Base-by-base conservation (phyloP, 1,284 basidiomycete genomes). In the Meripilus lineatus region DNA sequence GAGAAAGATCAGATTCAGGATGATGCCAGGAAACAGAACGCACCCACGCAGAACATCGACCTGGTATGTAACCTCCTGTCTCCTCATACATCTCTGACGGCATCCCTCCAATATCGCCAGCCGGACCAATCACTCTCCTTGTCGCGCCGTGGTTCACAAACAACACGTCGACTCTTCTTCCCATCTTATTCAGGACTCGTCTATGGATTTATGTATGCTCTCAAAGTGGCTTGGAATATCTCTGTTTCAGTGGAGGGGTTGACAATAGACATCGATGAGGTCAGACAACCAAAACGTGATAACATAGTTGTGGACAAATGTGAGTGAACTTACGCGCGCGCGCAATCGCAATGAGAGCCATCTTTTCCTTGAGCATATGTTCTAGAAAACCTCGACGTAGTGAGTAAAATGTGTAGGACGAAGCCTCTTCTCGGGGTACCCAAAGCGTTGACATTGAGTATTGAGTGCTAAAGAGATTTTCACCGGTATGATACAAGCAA, bases 71-170 rank as follows among this genome's bases (percentile, higher is more conserved):
- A 59, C 48, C 64, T 68, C 75, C 75, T 77, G 65, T 71, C 28
- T 57, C 51, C 56, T 79, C 75, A 49, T 77, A 75, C 28, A 66
- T 58, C 21, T 75, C 72, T 1, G 69, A 46, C 25, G 61, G 65
- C 8, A 75, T 56, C 41, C 68, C 62, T 49, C 70, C 62, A 22
- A 78, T 73, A 50, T 74, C 59, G 0, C 73, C 75, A 6, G 59
- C 56, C 11, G 67, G 67, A 1, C 75, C 75, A 24, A 76, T 68
- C 15, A 57, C 58, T 4, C 58, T 66, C 4, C 65, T 65, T 0
- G 68, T 64, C 0, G 64, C 60, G 7, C 74, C 75, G 22, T 74
- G 66, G 50, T 79, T 79, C 48, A 71, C 73, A 56, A 74, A 77
- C 17, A 78, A 49, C 38, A 78, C 67, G 49, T 77, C 73, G 0